Base-by-base conservation (phyloP, 192 early-diverging fungal species). In the Coemansia sp. region DNA sequence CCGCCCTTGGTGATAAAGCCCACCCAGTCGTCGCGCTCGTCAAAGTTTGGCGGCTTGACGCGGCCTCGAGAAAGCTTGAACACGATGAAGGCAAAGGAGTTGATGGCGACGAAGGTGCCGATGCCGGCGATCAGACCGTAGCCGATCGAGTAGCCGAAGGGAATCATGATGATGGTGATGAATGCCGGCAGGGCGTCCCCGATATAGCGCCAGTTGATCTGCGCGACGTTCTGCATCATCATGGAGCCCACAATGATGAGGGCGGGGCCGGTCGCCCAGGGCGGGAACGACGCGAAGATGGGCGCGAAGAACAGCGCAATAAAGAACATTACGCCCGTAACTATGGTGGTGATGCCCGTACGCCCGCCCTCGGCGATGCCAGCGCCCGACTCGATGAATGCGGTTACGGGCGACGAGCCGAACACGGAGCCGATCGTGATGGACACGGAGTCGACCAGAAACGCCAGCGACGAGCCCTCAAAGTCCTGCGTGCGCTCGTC, bases 191-290 rank as follows among this genome's bases (percentile, higher is more conserved):
- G 83, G 0, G 81, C 81, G 53, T 91, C 88, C 34, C 88, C 87
- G 46, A 86, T 66, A 65, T 90, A 90, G 47, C 85, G 75, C 82
- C 87, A 91, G 72, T 91, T 91, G 72, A 91, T 85, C 48, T 86
- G 66, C 1, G 80, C 64, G 11, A 90, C 79, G 26, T 77, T 80
- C 15, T 82, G 75, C 41, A 84, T 76, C 90, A 92, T 92, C 85
- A 92, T 76, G 7, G 84, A 85, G 30, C 90, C 90, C 6, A 92
- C 87, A 21, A 85, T 54, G 58, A 92, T 85, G 49, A 92, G 72
- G 6, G 90, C 90, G 0, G 90, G 89, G 3, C 89, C 88, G 2
- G 90, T 90, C 23, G 91, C 85, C 88, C 90, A 91, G 5, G 89
- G 87, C 40, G 90, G 91, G 73, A 92, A 87, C 15, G 83, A 82